Conservation (phyloP, 1,284 basidiomycete genomes). For the Tausonia pullulans region DNA sequence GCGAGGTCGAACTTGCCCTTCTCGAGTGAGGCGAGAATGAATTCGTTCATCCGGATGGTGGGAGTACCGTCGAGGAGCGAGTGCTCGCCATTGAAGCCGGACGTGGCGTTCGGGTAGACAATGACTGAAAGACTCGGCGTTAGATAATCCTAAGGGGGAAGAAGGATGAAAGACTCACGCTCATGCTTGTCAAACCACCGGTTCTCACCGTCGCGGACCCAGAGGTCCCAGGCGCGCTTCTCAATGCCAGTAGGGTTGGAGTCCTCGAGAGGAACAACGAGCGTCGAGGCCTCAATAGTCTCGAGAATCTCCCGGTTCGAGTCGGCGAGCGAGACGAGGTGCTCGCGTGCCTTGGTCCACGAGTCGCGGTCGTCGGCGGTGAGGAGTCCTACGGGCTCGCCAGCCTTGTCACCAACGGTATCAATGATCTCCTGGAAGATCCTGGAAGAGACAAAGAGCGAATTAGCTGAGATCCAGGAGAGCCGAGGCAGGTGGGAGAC, state of each 20-base stretch:
- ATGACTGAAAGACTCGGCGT: slow-evolving; percentile 47
- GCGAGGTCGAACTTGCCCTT: slow-evolving; percentile 61
- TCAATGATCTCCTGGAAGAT: slow-evolving; percentile 70
- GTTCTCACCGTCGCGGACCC: slow-evolving; percentile 78
- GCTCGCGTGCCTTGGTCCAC: slow-evolving; percentile 71
- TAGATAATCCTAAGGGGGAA: neutral
- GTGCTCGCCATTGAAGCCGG: slow-evolving; percentile 62
- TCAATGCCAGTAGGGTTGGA: slow-evolving; percentile 51
- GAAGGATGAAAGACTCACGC: slow-evolving; percentile 40
- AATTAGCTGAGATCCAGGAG: slow-evolving; percentile 16
- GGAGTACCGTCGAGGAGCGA: slow-evolving; percentile 71
- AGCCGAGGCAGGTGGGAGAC: neutral
- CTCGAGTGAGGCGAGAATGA: slow-evolving; percentile 66
- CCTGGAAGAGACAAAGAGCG: slow-evolving; percentile 30
- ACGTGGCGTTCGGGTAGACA: slow-evolving; percentile 85
- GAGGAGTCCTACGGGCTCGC: slow-evolving; percentile 63
- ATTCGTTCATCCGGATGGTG: slow-evolving; percentile 91
- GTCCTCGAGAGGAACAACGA: slow-evolving; percentile 79
- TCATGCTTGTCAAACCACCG: slow-evolving; percentile 98
- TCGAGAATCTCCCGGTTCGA: slow-evolving; percentile 57
- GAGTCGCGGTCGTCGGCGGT: slow-evolving; percentile 81
- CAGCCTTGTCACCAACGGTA: slow-evolving; percentile 47
- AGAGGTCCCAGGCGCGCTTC: slow-evolving; percentile 50
- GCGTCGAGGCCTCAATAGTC: slow-evolving; percentile 79
- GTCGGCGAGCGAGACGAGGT: slow-evolving; percentile 54